Percentiles rank a stretch among this genome's conserved stretches.
phyloP scores from a whole-genome alignment of 352 stramenopile genomes.

The Globisporangium nagaii region DNA sequence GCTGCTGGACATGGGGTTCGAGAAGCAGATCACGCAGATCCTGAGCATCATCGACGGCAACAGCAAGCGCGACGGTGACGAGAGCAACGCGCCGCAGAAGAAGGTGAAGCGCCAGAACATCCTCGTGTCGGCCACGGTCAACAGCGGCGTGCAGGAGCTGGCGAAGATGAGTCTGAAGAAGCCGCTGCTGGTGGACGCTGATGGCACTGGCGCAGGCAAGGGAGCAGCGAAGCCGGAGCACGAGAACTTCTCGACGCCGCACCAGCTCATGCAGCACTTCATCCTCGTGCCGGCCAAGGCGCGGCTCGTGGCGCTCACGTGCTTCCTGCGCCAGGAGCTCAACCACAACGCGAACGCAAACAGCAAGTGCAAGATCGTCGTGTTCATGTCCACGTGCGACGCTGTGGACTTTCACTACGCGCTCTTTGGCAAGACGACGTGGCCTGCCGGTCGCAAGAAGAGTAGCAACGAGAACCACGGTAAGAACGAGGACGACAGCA shows the following conservation, averaged over 20 bases:
- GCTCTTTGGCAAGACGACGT: conserved; percentile 85
- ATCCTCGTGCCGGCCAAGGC: conserved; percentile 94
- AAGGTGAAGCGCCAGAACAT: conserved; percentile 55
- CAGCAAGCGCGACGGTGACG: conserved; percentile 39
- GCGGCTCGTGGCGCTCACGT: conserved; percentile 88
- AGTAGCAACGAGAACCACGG: not conserved
- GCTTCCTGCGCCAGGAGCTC: conserved; percentile 86
- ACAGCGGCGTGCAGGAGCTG: conserved; percentile 77
- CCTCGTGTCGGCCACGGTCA: conserved; percentile 86
- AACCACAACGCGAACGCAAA: conserved; percentile 22
- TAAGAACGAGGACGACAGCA: conserved; percentile 78
- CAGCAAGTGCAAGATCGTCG: conserved; percentile 83
- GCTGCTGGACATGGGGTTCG: conserved; percentile 99
- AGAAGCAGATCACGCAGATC: conserved; percentile 99
- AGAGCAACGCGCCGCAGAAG: conserved; percentile 10
- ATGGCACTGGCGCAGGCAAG: conserved; percentile 23
- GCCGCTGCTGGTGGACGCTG: conserved; percentile 72
- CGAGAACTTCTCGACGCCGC: conserved; percentile 84
- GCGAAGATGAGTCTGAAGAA: conserved; percentile 79
- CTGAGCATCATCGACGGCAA: conserved; percentile 92
- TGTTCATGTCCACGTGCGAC: conserved; percentile 97
- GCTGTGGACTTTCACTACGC: conserved; percentile 95
- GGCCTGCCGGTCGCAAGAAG: conserved; percentile 33
- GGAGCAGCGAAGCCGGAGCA: conserved; percentile 10
- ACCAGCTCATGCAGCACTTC: conserved; percentile 95